phyloP scores from a whole-genome alignment of 2,329 filamentous ascomycete species.

The Epichloe brachyelytri region DNA sequence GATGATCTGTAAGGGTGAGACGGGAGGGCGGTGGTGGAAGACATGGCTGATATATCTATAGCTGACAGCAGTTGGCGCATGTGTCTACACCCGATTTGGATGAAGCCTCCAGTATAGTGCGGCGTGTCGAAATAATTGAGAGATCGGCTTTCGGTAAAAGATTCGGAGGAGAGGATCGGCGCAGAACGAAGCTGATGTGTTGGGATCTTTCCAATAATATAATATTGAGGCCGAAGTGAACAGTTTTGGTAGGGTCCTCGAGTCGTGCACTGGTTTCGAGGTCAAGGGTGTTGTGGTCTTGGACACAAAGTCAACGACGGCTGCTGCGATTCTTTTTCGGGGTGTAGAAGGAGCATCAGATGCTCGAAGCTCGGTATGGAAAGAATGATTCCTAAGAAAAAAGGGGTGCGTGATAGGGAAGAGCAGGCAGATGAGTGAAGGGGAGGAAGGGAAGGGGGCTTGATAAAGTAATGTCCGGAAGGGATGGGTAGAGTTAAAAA shows the following conservation, averaged over 20 bases:
- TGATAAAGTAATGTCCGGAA: constrained; percentile 5
- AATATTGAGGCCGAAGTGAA: neutral
- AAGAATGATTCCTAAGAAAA: neutral
- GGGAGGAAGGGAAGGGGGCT: constrained; percentile 4
- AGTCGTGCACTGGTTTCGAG: neutral
- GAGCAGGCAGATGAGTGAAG: neutral
- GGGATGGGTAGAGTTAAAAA: constrained; percentile 3
- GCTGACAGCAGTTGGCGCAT: neutral
- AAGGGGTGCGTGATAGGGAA: neutral
- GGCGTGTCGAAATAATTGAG: neutral
- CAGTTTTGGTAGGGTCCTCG: neutral
- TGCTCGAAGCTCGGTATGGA: too few species aligned
- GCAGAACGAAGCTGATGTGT: neutral
- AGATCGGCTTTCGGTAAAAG: neutral
- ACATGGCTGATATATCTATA: constrained; percentile 6
- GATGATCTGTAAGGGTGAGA: constrained; percentile 12
- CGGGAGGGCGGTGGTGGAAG: constrained; percentile 7
- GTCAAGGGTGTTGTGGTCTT: neutral
- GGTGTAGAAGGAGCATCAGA: neutral
- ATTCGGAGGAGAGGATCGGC: neutral
- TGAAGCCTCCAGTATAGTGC: neutral
- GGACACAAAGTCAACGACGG: neutral
- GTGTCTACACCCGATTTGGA: neutral
- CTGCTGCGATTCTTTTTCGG: neutral
- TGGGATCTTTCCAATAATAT: neutral